Percentiles rank a stretch among this genome's conserved stretches.
phyloP scores from a whole-genome alignment of 768 basidiomycete species.

The Tulasnella sp. region DNA sequence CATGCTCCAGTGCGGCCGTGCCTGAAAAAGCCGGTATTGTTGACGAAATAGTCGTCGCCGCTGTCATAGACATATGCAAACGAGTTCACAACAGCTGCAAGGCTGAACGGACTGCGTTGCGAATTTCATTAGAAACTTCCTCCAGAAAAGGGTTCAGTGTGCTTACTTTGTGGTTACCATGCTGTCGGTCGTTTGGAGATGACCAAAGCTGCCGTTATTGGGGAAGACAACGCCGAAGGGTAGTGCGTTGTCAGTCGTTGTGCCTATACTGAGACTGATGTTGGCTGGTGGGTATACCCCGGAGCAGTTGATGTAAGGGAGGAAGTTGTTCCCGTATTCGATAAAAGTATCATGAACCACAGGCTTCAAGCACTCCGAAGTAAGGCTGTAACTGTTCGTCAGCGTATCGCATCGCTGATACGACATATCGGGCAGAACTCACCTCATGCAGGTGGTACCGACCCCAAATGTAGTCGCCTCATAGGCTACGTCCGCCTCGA shows the following conservation, averaged over 20 bases:
- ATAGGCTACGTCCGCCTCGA: background rate
- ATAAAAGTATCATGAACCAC: background rate
- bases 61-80: background rate
- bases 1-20: background rate
- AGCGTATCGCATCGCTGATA: no score
- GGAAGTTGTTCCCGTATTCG: background rate
- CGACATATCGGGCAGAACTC: background rate
- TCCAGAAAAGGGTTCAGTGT: background rate
- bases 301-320: background rate
- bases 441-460: conserved; percentile 4
- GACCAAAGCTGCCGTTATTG: background rate
- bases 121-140: background rate
- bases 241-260: background rate
- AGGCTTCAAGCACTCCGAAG: background rate
- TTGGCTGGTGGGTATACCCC: background rate
- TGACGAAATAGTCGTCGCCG: background rate
- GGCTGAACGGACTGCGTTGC: background rate
- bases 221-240: background rate
- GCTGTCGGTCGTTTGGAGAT: background rate
- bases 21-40: background rate
- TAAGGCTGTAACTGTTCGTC: background rate
- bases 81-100: background rate
- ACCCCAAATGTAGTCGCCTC: background rate
- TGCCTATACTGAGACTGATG: background rate
- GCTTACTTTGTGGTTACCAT: background rate